Evolutionary conservation across 1,284 basidiomycete species (phyloP), one percentile per base, ranked within the genome.

Genomic region (Marasmius fiardii): DNA sequence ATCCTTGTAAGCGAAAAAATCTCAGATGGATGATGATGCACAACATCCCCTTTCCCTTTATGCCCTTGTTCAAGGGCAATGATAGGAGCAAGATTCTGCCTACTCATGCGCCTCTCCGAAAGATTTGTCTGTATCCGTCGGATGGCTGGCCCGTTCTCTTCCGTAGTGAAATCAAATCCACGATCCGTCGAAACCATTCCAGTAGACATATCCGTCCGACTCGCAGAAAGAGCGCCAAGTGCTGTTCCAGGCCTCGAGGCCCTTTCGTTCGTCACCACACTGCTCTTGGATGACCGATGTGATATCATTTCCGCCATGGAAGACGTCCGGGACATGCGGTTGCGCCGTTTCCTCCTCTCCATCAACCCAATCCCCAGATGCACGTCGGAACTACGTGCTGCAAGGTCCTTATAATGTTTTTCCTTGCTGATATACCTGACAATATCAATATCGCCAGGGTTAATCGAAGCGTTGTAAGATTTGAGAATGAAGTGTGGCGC

Each of bases 401-500:
- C 16, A 77, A 78, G 62, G 86, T 78, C 51, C 63, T 74, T 68
- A 61, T 71, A 65, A 71, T 82, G 73, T 71, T 90, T 76, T 59
- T 60, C 79, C 70, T 41, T 82, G 68, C 2, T 90, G 88, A 52
- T 88, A 73, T 52, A 85, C 33, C 87, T 83, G 62, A 93, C 74
- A 48, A 90, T 85, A 64, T 97, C 93, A 65, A 98, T 76, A 71
- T 98, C 95, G 63, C 84, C 86, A 1, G 94, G 91, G 51, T 74
- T 70, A 74, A 90, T 92, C 49, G 83, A 83, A 61, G 90, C 83
- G 63, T 81, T 78, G 73, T 85, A 83, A 20, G 87, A 87, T 66
- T 90, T 91, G 68, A 79, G 78, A 51, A 96, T 63, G 68, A 92
- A 92, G 28, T 92, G 85, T 4, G 96, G 96, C 2, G 90, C 70